Conservation (phyloP, 305 asterid genomes). For the Fraxinus baroniana region DNA sequence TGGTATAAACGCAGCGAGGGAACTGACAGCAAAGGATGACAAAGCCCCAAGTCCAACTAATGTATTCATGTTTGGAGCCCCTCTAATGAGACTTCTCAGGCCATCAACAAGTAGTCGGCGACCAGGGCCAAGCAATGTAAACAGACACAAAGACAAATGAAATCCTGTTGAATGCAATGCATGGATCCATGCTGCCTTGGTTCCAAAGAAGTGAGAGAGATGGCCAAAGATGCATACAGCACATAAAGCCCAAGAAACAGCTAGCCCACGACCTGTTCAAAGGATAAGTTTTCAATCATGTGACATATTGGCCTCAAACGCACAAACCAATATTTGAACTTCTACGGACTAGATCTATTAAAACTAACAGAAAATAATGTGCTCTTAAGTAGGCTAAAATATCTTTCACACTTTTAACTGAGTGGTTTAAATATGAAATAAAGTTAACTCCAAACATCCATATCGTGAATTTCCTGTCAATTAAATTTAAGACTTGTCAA, state of each 20-base stretch:
- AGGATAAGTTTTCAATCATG: conserved; percentile 23
- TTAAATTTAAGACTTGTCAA: background rate
- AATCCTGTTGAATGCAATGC: conserved; percentile 91
- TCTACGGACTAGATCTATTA: background rate
- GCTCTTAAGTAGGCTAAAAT: background rate
- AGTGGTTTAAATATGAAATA: background rate
- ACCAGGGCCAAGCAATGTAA: conserved; percentile 93
- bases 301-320: conserved; percentile 17
- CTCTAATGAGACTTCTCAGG: conserved; percentile 76
- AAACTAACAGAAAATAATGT: background rate
- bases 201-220: conserved; percentile 88
- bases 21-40: conserved; percentile 96
- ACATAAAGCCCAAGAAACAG: conserved; percentile 92
- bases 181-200: conserved; percentile 91
- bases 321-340: conserved; percentile 7
- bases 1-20: conserved; percentile 83
- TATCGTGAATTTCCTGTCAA: background rate
- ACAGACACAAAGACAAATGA: conserved; percentile 78
- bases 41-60: conserved; percentile 98
- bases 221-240: conserved; percentile 92
- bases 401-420: background rate
- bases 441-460: background rate
- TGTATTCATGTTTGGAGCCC: conserved; percentile 97
- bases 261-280: conserved; percentile 89
- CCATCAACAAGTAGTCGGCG: conserved; percentile 88